Evolutionary conservation across 2,329 filamentous ascomycete genomes (phyloP).

Genomic region (Aspergillus intermedius): DNA sequence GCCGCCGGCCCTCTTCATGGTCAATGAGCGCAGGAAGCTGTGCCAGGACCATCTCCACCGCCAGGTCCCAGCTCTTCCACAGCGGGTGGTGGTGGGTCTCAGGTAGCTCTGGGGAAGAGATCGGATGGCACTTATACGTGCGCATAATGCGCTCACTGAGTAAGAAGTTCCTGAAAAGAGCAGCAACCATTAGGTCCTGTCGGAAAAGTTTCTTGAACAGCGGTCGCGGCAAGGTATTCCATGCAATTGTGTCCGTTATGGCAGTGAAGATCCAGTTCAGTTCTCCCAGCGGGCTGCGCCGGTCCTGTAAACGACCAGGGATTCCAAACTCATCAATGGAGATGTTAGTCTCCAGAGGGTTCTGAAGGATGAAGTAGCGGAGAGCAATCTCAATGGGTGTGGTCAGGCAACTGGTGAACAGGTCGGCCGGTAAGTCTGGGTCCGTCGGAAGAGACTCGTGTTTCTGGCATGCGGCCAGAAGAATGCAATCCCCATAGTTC

Average conservation of each 20-base stretch:
- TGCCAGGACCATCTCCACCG: constrained; percentile 87
- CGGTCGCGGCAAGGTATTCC: constrained; percentile 85
- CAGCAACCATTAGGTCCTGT: constrained; percentile 98
- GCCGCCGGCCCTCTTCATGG: constrained; percentile 63
- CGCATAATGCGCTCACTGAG: constrained; percentile 93
- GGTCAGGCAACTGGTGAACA: constrained; percentile 93
- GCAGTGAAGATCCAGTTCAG: constrained; percentile 99
- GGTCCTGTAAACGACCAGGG: constrained; percentile 83
- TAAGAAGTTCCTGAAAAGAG: constrained; percentile 91
- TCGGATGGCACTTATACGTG: constrained; percentile 89
- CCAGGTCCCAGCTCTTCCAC: constrained; percentile 97
- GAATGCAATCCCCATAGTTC: constrained; percentile 78
- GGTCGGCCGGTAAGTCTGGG: constrained; percentile 82
- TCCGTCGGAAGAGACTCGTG: constrained; percentile 94
- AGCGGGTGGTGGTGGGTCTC: constrained; percentile 91
- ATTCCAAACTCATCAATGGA: constrained; percentile 79
- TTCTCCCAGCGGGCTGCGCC: constrained; percentile 87
- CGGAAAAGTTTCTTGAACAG: constrained; percentile 95
- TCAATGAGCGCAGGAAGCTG: constrained; percentile 80
- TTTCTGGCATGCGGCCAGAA: constrained; percentile 82
- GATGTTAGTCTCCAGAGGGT: constrained; percentile 63
- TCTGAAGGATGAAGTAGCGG: constrained; percentile 92
- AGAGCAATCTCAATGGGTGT: constrained; percentile 97
- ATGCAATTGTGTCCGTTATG: constrained; percentile 97
- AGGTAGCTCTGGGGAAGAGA: constrained; percentile 84